Base-by-base conservation (phyloP, 306 rosid species). In the Cajanus cajan region DNA sequence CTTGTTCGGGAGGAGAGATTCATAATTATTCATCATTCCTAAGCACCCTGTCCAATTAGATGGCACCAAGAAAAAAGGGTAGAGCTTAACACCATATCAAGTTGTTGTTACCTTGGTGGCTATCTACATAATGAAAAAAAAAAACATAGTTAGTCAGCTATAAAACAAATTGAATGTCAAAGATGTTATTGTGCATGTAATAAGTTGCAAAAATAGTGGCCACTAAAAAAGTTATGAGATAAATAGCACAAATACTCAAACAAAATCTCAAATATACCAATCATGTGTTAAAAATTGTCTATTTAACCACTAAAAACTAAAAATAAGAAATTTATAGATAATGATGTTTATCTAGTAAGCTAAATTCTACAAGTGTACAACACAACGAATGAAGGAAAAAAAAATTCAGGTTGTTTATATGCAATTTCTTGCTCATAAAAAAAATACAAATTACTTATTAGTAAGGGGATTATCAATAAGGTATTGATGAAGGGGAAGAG, bases 21-120 rank as follows among this genome's bases (percentile, higher is more conserved):
- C 98, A 33, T 94, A 94, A 83, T 94, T 89, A 74, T 94, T 94
- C 88, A 94, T 92, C 83, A 92, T 96, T 76, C 98, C 98, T 70
- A 92, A 63, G 84, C 96, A 94, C 37, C 97, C 98, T 1, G 97
- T 94, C 98, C 97, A 94, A 79, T 74, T 94, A 8, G 98, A 92
- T 43, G 98, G 97, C 64, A 94, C 97, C 40, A 94, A 87, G 79
- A 94, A 94, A 25, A 96, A 94, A 57, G 98, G 98, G 79, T 96
- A 92, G 37, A 94, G 94, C 83, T 92, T 92, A 52, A 94, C 96
- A 74, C 96, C 93, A 55, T 86, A 88, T 2, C 86, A 88, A 55
- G 94, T 94, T n/a, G 96, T 96, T 1, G 94, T 90, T 45, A 94
- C 83, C 86, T 97, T 90, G 4, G 98, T 92, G 76, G 97, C 85